These are phyloP conservation scores for Linum tenue DNA, from an alignment of 345 rosid genomes.

Conservation along the genomic window DNA sequence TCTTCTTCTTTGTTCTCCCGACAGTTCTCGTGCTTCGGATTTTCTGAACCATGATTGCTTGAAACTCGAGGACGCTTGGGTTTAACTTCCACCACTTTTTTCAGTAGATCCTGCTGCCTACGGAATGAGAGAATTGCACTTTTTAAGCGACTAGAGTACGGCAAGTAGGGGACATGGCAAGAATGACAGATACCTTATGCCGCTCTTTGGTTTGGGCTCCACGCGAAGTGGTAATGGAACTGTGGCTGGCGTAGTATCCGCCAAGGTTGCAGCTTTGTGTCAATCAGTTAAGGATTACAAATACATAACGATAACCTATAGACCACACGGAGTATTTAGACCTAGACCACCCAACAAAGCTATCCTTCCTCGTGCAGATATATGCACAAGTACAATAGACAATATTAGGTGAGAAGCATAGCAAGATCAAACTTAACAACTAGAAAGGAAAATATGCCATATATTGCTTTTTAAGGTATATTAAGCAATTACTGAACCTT, in stretches of 20 bases:
- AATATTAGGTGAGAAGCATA: too few relatives aligned
- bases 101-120: constrained; percentile 88
- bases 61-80: constrained; percentile 54
- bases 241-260: constrained; percentile 77
- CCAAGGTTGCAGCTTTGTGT: constrained; percentile 86
- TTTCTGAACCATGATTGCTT: constrained; percentile 20
- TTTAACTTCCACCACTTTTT: constrained; percentile 80
- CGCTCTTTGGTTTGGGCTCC: constrained; percentile 92
- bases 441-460: too few relatives aligned
- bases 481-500: too few relatives aligned
- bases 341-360: too few relatives aligned
- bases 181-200: constrained; percentile 51
- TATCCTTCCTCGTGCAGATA: too few relatives aligned
- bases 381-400: too few relatives aligned
- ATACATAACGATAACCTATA: background rate
- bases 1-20: constrained; percentile 24
- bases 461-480: too few relatives aligned
- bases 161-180: background rate
- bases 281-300: constrained; percentile 37
- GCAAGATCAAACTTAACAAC: too few relatives aligned
- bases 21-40: constrained; percentile 17
- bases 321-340: too few relatives aligned
- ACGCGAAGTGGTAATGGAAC: constrained; percentile 83
- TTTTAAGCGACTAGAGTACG: background rate
- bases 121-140: background rate